Evolutionary conservation across 163 green algal genomes (phyloP).

Genomic region (Scenedesmus sp.): DNA sequence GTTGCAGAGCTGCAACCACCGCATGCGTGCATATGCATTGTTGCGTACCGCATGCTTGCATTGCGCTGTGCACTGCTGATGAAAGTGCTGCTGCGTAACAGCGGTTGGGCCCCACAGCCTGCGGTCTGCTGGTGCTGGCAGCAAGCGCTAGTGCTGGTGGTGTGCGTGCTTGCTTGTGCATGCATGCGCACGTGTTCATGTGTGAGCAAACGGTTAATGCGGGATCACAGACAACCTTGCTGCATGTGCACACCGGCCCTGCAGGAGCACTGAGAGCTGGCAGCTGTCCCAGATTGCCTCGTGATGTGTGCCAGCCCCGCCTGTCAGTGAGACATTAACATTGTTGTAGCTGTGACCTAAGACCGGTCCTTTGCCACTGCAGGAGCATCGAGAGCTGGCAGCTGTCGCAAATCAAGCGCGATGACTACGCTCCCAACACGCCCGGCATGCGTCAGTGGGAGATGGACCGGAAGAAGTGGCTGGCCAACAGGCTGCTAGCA

Average conservation of each 20-base stretch:
- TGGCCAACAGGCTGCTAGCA: conserved; percentile 33
- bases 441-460: conserved; percentile 49
- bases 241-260: not conserved
- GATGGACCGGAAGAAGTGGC: conserved; percentile 51
- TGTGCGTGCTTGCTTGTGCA: too few relatives aligned
- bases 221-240: not conserved
- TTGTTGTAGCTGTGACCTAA: not conserved
- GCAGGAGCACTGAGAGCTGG: not conserved
- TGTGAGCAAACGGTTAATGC: not conserved
- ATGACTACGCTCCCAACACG: conserved; percentile 71
- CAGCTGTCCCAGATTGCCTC: conserved; percentile 63
- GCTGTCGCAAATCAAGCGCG: conserved; percentile 67
- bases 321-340: too few relatives aligned
- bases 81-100: too few relatives aligned
- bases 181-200: too few relatives aligned
- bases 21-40: not conserved
- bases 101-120: too few relatives aligned
- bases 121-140: too few relatives aligned
- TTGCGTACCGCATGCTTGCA: too few relatives aligned
- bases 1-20: not conserved
- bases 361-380: not conserved
- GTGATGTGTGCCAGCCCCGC: conserved; percentile 29
- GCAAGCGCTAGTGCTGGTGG: too few relatives aligned
- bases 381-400: conserved; percentile 65
- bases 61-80: too few relatives aligned